These are phyloP conservation scores for Uronychia setigera DNA, from an alignment of 73 alveolate genomes.

Conservation along the genomic window DNA sequence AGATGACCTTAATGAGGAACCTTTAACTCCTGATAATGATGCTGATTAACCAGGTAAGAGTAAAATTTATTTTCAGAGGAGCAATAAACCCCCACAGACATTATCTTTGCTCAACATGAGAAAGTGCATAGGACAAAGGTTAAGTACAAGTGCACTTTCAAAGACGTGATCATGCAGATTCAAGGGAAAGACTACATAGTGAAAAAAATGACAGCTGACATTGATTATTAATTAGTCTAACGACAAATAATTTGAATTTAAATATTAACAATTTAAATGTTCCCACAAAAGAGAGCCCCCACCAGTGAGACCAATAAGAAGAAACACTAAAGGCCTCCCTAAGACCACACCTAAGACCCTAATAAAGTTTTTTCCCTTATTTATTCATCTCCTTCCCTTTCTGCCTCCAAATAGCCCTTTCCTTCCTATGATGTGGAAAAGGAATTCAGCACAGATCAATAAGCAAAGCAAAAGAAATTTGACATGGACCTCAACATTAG, in stretches of 20 bases:
- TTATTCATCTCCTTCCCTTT: background rate
- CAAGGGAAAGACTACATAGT: constrained; percentile 72
- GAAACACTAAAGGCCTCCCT: background rate
- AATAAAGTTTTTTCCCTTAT: background rate
- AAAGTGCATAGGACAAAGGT: constrained; percentile 84
- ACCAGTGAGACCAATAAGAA: background rate
- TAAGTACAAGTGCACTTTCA: constrained; percentile 76
- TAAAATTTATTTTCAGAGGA: constrained; percentile 45
- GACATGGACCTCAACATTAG: background rate
- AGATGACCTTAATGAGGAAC: background rate
- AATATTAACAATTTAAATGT: too few relatives aligned
- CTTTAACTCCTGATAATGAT: constrained; percentile 17
- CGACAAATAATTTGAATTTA: too few relatives aligned
- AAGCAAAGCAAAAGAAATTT: background rate
- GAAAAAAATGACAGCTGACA: constrained; percentile 73
- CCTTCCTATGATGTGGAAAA: background rate
- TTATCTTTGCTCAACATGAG: constrained; percentile 72
- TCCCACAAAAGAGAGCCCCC: background rate
- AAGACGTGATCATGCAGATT: constrained; percentile 70
- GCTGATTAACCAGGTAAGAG: constrained; percentile 32
- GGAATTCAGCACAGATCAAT: background rate
- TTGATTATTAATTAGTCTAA: constrained; percentile 40
- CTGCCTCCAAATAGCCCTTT: background rate
- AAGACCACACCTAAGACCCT: background rate
- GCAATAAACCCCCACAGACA: constrained; percentile 53